These are phyloP conservation scores for Quercus variabilis DNA, from an alignment of 306 rosid species.

Conservation along the genomic window DNA sequence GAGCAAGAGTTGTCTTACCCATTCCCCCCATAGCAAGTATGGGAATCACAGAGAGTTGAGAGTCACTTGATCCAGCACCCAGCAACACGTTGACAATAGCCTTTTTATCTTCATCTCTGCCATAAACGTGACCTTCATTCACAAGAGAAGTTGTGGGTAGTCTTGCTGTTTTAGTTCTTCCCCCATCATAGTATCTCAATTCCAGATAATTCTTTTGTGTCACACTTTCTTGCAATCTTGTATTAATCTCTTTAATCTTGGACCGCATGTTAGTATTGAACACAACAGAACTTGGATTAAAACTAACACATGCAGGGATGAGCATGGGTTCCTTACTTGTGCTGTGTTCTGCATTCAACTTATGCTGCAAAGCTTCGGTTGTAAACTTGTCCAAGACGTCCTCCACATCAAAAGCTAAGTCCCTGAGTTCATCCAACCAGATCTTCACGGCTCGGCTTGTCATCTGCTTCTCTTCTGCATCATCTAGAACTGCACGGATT, in stretches of 20 bases:
- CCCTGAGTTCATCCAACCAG: constrained; percentile 12
- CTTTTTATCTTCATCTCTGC: no score
- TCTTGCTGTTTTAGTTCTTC: background rate
- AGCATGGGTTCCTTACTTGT: background rate
- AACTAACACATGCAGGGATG: background rate
- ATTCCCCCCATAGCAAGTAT: no score
- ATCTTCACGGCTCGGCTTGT: background rate
- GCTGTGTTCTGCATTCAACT: background rate
- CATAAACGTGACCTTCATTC: no score
- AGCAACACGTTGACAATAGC: background rate
- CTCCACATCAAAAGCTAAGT: constrained; percentile 13
- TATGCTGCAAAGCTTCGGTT: background rate
- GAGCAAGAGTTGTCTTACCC: no score
- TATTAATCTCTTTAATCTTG: no score
- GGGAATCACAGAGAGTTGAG: no score
- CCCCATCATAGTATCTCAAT: background rate
- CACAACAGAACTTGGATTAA: no score
- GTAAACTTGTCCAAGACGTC: constrained; percentile 19
- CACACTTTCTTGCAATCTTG: background rate
- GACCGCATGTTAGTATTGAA: no score
- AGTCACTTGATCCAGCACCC: background rate
- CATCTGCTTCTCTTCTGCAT: background rate
- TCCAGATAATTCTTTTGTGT: background rate
- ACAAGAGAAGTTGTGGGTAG: background rate
- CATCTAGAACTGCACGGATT: no score